A percentile compares a stretch with the other conserved stretches of the same genome.
Evolutionary conservation across 2,329 filamentous ascomycete species (phyloP).

Genomic region (Sporothrix luriei): DNA sequence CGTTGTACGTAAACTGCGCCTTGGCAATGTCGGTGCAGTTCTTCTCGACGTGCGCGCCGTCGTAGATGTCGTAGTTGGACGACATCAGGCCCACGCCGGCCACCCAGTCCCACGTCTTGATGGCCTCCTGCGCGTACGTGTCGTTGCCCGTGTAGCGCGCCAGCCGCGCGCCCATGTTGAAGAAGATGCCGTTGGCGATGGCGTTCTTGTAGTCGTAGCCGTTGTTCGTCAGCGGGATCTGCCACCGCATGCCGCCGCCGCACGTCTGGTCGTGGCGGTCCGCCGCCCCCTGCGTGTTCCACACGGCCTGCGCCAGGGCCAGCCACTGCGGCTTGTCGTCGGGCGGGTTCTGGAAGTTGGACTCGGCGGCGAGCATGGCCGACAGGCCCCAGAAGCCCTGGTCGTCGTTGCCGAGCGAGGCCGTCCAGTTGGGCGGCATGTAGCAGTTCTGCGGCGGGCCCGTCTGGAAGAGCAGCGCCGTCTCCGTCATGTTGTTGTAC

Average conservation of each 20-base stretch:
- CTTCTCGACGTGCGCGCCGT: slow-evolving; percentile 59
- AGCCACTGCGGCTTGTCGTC: slow-evolving; percentile 65
- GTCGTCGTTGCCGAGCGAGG: slow-evolving; percentile 69
- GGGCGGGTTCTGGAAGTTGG: slow-evolving; percentile 65
- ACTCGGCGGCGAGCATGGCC: slow-evolving; percentile 70
- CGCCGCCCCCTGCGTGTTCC: slow-evolving; percentile 69
- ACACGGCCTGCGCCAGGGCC: slow-evolving; percentile 74
- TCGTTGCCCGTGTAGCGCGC: slow-evolving; percentile 73
- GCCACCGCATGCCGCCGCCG: slow-evolving; percentile 76
- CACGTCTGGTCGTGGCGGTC: slow-evolving; percentile 70
- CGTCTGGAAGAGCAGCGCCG: slow-evolving; percentile 73
- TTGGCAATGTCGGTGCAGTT: slow-evolving; percentile 59
- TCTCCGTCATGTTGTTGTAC: slow-evolving; percentile 68
- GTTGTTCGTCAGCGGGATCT: slow-evolving; percentile 80
- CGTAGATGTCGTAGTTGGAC: slow-evolving; percentile 60
- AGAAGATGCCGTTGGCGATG: slow-evolving; percentile 56
- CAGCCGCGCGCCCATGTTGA: slow-evolving; percentile 60
- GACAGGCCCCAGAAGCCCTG: slow-evolving; percentile 75
- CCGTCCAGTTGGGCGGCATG: slow-evolving; percentile 72
- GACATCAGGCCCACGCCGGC: slow-evolving; percentile 59
- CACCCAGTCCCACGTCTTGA: slow-evolving; percentile 73
- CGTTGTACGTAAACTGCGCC: slow-evolving; percentile 38
- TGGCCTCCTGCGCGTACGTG: slow-evolving; percentile 77
- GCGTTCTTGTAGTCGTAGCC: slow-evolving; percentile 72
- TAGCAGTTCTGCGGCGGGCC: slow-evolving; percentile 70